Conservation (phyloP, 1,139 yeast species). For the Pichia sorboxylosa region DNA sequence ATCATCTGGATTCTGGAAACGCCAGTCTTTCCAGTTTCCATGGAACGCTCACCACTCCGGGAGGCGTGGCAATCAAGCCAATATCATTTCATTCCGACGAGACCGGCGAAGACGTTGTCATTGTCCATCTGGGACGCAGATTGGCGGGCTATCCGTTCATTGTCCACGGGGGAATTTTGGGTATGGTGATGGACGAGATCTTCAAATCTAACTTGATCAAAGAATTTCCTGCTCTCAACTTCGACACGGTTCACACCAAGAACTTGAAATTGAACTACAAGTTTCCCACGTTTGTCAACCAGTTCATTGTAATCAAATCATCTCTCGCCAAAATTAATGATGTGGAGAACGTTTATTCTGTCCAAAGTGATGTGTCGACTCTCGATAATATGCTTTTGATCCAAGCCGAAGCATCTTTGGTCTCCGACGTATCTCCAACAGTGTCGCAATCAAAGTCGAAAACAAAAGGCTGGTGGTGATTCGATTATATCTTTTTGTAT, state of each 20-base stretch:
- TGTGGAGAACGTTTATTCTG: constrained; percentile 19
- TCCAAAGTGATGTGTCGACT: constrained; percentile 26
- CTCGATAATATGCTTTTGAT: constrained; percentile 31
- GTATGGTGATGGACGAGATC: constrained; percentile 64
- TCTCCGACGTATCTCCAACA: no score
- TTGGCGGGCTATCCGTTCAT: constrained; percentile 82
- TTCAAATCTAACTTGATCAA: constrained; percentile 23
- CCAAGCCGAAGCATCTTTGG: constrained; percentile 26
- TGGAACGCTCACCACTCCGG: constrained; percentile 44
- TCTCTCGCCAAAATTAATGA: constrained; percentile 27
- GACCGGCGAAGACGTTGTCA: constrained; percentile 50
- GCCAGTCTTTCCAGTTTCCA: constrained; percentile 18
- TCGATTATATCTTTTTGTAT: no score
- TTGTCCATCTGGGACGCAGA: constrained; percentile 67
- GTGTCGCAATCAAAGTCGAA: no score
- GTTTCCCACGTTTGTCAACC: constrained; percentile 71
- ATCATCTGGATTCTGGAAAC: constrained; percentile 31
- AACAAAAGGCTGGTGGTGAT: no score
- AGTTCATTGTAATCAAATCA: constrained; percentile 59
- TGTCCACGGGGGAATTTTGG: constrained; percentile 83
- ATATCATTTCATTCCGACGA: constrained; percentile 49
- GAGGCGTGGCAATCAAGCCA: constrained; percentile 68
- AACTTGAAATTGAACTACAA: constrained; percentile 47
- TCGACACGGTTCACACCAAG: constrained; percentile 26
- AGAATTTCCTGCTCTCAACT: constrained; percentile 11